Base-by-base conservation (phyloP, 805 yeast genomes). In the Saturnispora ahearnii region DNA sequence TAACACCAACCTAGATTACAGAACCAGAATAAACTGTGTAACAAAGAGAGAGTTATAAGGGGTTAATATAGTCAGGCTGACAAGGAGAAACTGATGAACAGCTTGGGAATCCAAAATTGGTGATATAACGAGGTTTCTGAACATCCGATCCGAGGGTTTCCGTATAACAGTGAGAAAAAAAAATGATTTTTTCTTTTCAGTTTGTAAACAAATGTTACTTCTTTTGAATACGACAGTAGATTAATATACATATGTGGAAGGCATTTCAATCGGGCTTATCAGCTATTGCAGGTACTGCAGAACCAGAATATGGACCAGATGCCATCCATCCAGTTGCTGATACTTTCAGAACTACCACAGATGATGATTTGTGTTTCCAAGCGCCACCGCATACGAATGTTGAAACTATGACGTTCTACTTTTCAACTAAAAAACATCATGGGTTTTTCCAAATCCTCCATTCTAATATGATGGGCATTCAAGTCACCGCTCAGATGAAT, bases 201-300 rank as follows among this genome's bases (percentile, higher is more conserved):
- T 15, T 38, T 11, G 9, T 24, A 8, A n/a, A 10, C 32, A 6
- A 5, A 12, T 22, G 15, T 9, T 9, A 9, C 22, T 22, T 33
- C 29, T 12, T n/a, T 15, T 9, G 10, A 22, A n/a, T 13, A 32
- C 9, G 22, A 29, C 6, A 18, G n/a, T 18, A 24, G 13, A 26
- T 13, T 10, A 18, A 15, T 32, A 38, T 6, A 26, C 44, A 7
- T 24, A 65, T 65, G 69, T 65, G 69, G 69, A 65, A 63, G 49
- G 48, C 64, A 48, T 65, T 64, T 44, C 69, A 65, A 52, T 56
- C 64, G 4, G 69, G 67, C 13, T 49, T 63, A n/a, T 87, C 97
- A n/a, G 93, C 95, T 5, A 93, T 89, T 43, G 91, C 97, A 5
- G 99, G 99, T 49, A 79, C 95, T 11, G 96, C 96, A 2, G 99